Evolutionary conservation across 2,329 filamentous ascomycete species (phyloP).

Genomic region (Thermothelomyces thermophilus): DNA sequence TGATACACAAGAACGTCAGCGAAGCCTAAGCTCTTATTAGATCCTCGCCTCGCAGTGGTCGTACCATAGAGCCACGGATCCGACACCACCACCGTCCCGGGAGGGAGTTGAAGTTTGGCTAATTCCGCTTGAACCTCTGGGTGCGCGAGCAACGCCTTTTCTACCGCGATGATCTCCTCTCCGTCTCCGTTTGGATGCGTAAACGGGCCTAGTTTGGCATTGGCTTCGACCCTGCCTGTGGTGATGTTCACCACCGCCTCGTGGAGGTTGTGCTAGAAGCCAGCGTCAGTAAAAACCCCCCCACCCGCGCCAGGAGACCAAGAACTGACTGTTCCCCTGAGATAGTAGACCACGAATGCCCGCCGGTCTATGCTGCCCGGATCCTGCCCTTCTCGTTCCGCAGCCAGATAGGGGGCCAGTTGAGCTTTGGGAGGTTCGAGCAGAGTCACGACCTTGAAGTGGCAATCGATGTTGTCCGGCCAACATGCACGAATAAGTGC

Average conservation of each 20-base stretch:
- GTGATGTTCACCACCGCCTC: constrained; percentile 51
- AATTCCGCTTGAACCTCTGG: constrained; percentile 53
- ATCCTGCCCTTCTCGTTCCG: constrained; percentile 37
- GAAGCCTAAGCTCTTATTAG: background rate
- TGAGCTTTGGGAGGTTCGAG: constrained; percentile 49
- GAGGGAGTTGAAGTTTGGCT: constrained; percentile 54
- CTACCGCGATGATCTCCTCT: constrained; percentile 53
- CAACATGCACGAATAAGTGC: constrained; percentile 46
- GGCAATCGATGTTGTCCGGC: constrained; percentile 48
- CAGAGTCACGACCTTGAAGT: constrained; percentile 59
- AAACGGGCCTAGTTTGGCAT: constrained; percentile 52
- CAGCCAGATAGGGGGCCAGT: constrained; percentile 44
- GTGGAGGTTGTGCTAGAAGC: constrained; percentile 51
- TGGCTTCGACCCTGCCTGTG: constrained; percentile 44
- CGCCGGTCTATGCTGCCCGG: constrained; percentile 41
- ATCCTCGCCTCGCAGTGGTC: background rate
- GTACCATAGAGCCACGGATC: constrained; percentile 61
- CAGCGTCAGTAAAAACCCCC: background rate
- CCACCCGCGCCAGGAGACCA: background rate
- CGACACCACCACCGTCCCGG: constrained; percentile 50
- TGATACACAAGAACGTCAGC: background rate
- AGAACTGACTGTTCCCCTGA: constrained; percentile 49
- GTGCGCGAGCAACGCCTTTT: constrained; percentile 49
- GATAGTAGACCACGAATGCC: constrained; percentile 52
- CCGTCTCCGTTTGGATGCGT: constrained; percentile 53